phyloP scores from a whole-genome alignment of 2,329 filamentous ascomycete species.

The Cladophialophora yegresii region DNA sequence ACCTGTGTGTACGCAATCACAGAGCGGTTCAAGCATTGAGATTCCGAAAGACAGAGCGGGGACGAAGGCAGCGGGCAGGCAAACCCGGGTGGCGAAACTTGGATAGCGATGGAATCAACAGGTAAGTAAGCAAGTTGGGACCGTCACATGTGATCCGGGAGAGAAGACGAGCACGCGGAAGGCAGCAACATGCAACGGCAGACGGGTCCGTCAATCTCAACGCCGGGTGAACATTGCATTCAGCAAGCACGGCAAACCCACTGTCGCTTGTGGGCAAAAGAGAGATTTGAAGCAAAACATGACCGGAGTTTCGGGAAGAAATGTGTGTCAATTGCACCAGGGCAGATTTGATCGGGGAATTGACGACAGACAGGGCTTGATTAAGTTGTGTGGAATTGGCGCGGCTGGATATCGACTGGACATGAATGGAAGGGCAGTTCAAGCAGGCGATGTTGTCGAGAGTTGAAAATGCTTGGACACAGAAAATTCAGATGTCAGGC shows the following conservation, averaged over 20 bases:
- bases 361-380: neutral
- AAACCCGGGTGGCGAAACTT: slow-evolving; percentile 3
- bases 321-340: neutral
- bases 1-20: neutral
- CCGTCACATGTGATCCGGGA: slow-evolving; percentile 1
- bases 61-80: slow-evolving; percentile 1
- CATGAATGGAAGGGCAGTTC: neutral
- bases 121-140: neutral
- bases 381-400: neutral
- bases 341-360: slow-evolving; percentile 2
- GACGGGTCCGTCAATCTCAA: neutral
- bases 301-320: neutral
- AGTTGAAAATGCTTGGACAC: neutral
- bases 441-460: neutral
- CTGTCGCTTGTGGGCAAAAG: neutral
- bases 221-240: neutral
- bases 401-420: neutral
- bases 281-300: neutral
- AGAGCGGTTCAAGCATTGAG: neutral
- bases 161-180: neutral
- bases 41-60: neutral
- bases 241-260: neutral
- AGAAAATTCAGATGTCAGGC: neutral
- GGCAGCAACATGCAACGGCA: slow-evolving; percentile 2
- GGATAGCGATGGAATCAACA: neutral